Evolutionary conservation across 306 rosid species (phyloP).

Genomic region (Crataegus laevigata): DNA sequence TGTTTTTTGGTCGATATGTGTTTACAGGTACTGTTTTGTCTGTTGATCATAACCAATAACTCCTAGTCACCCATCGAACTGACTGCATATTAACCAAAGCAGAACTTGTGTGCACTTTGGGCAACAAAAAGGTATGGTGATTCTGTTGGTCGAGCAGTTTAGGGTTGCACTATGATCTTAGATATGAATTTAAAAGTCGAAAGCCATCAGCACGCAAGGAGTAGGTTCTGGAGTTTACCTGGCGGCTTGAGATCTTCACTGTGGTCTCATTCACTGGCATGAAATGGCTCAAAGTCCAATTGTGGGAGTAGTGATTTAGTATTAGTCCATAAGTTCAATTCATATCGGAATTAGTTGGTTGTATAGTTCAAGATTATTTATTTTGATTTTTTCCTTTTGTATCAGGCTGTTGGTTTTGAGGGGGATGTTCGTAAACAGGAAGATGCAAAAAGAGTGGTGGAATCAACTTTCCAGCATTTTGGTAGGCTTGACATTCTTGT

Average conservation of each 20-base stretch:
- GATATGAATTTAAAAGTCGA: background rate
- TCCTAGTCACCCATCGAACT: background rate
- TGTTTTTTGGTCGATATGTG: background rate
- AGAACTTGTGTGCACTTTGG: background rate
- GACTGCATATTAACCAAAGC: background rate
- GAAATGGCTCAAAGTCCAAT: background rate
- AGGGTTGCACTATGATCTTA: background rate
- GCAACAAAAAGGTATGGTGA: background rate
- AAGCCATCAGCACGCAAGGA: background rate
- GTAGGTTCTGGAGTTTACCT: background rate
- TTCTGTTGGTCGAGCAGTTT: background rate
- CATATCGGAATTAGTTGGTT: background rate
- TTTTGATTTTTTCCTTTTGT: background rate
- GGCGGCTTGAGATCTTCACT: background rate
- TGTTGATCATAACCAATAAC: background rate
- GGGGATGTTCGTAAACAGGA: constrained; percentile 92
- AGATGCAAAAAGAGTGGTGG: constrained; percentile 68
- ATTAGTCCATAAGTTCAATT: background rate
- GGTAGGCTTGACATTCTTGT: constrained; percentile 80
- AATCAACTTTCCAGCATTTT: constrained; percentile 59
- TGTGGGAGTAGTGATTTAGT: background rate
- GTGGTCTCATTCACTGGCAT: background rate
- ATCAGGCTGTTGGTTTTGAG: constrained; percentile 64
- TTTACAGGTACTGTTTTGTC: background rate
- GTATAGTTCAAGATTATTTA: background rate